A percentile compares a stretch with the other conserved stretches of the same genome.
These are phyloP conservation scores for Nymphaea colorata DNA, from an alignment of 164 flowering plant species.

Conservation along the genomic window DNA sequence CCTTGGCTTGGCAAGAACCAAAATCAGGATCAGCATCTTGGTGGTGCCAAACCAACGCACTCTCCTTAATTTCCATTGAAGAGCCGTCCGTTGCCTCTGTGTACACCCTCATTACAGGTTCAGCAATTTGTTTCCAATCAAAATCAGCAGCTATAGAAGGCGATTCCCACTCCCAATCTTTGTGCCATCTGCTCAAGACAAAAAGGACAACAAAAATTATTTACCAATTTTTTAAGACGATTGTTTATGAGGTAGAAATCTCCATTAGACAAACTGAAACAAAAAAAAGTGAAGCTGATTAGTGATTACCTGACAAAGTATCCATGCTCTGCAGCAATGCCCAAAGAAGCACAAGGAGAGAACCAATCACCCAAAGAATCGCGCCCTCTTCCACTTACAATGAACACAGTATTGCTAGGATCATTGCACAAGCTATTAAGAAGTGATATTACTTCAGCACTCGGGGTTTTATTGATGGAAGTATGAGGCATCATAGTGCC, in stretches of 20 bases:
- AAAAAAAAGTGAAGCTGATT: not conserved
- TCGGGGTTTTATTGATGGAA: conserved; percentile 9
- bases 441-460: conserved; percentile 10
- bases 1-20: conserved; percentile 15
- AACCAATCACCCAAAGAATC: conserved; percentile 11
- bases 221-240: too few relatives aligned
- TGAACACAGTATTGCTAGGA: conserved; percentile 13
- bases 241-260: too few relatives aligned
- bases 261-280: too few relatives aligned
- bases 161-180: conserved; percentile 5
- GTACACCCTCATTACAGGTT: conserved; percentile 10
- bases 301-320: conserved; percentile 7
- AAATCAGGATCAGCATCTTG: conserved; percentile 14
- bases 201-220: not conserved
- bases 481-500: conserved; percentile 13
- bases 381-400: conserved; percentile 13
- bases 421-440: conserved; percentile 11
- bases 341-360: conserved; percentile 8
- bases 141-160: conserved; percentile 7
- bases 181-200: conserved; percentile 5
- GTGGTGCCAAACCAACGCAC: conserved; percentile 16
- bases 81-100: conserved; percentile 15
- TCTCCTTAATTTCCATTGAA: conserved; percentile 11
- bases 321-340: conserved; percentile 17
- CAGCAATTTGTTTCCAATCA: conserved; percentile 11